phyloP scores from a whole-genome alignment of 2,329 filamentous ascomycete species.

The Colletotrichum musicola region DNA sequence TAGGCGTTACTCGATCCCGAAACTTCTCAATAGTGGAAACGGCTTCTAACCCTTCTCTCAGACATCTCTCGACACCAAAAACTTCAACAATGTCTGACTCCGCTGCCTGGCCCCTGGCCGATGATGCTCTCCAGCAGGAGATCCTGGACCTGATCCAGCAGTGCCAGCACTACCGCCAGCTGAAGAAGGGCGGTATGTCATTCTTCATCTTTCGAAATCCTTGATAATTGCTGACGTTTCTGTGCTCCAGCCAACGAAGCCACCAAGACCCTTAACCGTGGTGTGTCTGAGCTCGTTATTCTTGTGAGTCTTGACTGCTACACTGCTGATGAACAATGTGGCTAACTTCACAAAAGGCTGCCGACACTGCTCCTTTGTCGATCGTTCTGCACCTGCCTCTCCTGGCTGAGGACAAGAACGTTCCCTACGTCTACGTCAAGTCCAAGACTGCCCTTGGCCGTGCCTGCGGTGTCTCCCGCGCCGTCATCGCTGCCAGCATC shows the following conservation, averaged over 20 bases:
- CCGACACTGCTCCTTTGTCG: constrained; percentile 87
- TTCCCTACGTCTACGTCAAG: constrained; percentile 69
- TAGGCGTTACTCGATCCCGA: background rate
- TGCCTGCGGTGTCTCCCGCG: constrained; percentile 88
- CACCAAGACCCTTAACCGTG: constrained; percentile 91
- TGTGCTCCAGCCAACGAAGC: constrained; percentile 49
- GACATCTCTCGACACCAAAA: constrained; percentile 21
- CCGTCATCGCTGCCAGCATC: constrained; percentile 89
- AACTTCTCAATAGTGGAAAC: background rate
- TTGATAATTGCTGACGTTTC: constrained; percentile 2
- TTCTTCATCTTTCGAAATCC: background rate
- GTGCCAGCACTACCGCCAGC: constrained; percentile 76
- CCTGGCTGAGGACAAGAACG: constrained; percentile 84
- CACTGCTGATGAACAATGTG: too few species aligned
- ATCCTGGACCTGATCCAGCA: constrained; percentile 87
- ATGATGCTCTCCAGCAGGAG: constrained; percentile 81
- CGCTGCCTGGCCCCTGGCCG: constrained; percentile 77
- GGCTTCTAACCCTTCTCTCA: constrained; percentile 8
- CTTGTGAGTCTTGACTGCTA: background rate
- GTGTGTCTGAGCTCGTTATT: constrained; percentile 89
- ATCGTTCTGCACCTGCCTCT: constrained; percentile 92
- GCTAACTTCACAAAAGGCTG: constrained; percentile 60
- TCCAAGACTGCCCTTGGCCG: constrained; percentile 88
- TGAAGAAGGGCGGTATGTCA: constrained; percentile 87
- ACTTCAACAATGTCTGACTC: constrained; percentile 36